Percentiles rank a stretch among this genome's conserved stretches.
Conservation (phyloP, 179 eudicot species). For the Nepenthes alata region DNA sequence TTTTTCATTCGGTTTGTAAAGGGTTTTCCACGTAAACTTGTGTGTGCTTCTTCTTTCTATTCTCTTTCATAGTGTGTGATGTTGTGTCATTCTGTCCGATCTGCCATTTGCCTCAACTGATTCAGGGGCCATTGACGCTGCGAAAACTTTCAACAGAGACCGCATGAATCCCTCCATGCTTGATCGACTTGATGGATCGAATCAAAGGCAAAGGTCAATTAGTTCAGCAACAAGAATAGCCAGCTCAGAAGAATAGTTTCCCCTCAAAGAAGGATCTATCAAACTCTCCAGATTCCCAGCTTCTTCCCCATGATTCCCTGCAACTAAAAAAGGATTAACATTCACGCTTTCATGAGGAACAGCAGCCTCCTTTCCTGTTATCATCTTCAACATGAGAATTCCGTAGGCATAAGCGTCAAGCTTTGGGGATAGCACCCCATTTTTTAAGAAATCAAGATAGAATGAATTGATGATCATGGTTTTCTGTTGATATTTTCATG, state of each 20-base stretch:
- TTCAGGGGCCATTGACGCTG: slow-evolving; percentile 40
- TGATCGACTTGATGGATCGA: slow-evolving; percentile 47
- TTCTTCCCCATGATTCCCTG: slow-evolving; percentile 20
- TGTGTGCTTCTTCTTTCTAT: no score
- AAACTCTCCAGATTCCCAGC: slow-evolving; percentile 23
- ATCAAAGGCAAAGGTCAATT: slow-evolving; percentile 34
- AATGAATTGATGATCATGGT: not conserved
- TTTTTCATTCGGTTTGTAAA: no score
- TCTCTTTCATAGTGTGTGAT: no score
- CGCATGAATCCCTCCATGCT: slow-evolving; percentile 60
- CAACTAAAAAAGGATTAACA: slow-evolving; percentile 21
- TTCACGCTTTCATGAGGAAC: slow-evolving; percentile 24
- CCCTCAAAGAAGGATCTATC: slow-evolving; percentile 55
- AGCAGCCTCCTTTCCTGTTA: slow-evolving; percentile 44
- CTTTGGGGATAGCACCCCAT: slow-evolving; percentile 58
- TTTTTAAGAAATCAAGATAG: slow-evolving; percentile 71
- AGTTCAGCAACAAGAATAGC: slow-evolving; percentile 32
- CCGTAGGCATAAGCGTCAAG: slow-evolving; percentile 79
- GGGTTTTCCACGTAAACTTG: no score
- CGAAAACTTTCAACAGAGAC: slow-evolving; percentile 43
- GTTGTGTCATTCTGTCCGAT: no score
- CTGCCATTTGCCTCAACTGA: no score
- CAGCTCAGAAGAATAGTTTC: slow-evolving; percentile 49
- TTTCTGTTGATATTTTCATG: slow-evolving; percentile 42
- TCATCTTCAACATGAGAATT: slow-evolving; percentile 61